Base-by-base conservation (phyloP, 2,329 filamentous ascomycete species). In the Ascochyta koolunga region DNA sequence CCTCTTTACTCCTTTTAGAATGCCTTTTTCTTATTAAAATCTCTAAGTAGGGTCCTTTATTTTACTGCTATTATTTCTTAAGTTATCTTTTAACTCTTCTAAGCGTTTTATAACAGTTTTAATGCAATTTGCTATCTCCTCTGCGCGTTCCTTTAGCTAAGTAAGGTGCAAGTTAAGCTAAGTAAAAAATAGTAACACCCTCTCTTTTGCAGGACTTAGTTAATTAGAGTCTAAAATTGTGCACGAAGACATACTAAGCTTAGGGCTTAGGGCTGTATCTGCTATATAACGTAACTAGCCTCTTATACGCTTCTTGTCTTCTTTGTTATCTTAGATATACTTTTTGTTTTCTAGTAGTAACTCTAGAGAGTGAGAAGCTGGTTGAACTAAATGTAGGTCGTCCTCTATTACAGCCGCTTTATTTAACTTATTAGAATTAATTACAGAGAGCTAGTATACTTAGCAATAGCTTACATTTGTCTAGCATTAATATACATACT, bases 21-120 rank as follows among this genome's bases (percentile, higher is more conserved):
- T 37, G 33, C 43, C 33, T 47, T 33, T 47, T 38, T 38, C 33
- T 46, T 46, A n/a, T 36, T n/a, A 5, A 37, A 11, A 37, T 38
- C 22, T 36, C 27, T 46, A 19, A 37, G 32, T 38, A 18, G n/a
- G 15, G 9, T 22, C n/a, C 31, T 46, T 46, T 21, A 8, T 37
- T 46, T 46, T 36, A 22, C 21, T 36, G 6, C 5, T 4, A 18
- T 36, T 10, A 21, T 21, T 10, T 21, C 16, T 36, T 11, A 21
- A 36, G 33, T 21, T 10, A 36, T 36, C 33, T 36, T 36, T 36
- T 4, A 36, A 21, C 33, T 21, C 18, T 36, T 46, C 43, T 2
- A 46, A 36, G 19, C n/a, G 32, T 46, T 36, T 37, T 9, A 46
- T 11, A 15, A 46, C 15, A 25, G 27, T 10, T 15, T 29, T 25